A percentile compares a stretch with the other conserved stretches of the same genome.
phyloP scores from a whole-genome alignment of 257 asterid genomes.

The Lycium barbarum region DNA sequence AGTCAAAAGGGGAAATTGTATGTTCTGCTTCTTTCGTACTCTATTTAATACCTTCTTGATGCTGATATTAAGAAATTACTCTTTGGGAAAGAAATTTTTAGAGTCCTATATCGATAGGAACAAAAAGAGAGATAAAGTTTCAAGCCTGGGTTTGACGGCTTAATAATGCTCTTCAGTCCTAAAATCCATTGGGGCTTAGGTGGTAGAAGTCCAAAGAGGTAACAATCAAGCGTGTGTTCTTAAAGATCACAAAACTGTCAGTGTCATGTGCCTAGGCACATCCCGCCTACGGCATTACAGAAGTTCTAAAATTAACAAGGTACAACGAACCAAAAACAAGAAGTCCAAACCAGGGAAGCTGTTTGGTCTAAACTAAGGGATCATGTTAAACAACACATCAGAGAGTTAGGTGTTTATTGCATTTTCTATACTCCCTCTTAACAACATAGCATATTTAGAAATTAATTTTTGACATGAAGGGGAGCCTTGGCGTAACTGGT shows the following conservation, averaged over 20 bases:
- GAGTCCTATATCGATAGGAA: background rate
- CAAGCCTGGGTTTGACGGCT: conserved; percentile 3
- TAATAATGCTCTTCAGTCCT: background rate
- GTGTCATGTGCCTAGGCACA: background rate
- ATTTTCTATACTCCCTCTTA: background rate
- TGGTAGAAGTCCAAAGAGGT: background rate
- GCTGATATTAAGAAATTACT: background rate
- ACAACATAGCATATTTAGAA: background rate
- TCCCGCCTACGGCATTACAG: background rate
- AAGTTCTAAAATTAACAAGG: conserved; percentile 15
- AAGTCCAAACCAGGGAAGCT: background rate
- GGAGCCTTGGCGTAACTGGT: too few species aligned
- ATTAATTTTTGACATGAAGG: background rate
- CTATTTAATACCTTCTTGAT: background rate
- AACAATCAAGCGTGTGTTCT: background rate
- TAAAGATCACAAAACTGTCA: background rate
- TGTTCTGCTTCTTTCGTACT: conserved; percentile 11
- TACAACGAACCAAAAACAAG: background rate
- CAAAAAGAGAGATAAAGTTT: background rate
- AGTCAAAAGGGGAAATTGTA: background rate
- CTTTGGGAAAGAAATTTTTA: background rate
- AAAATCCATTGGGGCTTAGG: background rate
- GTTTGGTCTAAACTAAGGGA: conserved; percentile 1
- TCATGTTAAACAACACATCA: background rate
- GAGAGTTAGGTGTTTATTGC: background rate